Evolutionary conservation across 2,329 filamentous ascomycete genomes (phyloP), one percentile per base, ranked within the genome.

Genomic region (Ilyonectria sp.): DNA sequence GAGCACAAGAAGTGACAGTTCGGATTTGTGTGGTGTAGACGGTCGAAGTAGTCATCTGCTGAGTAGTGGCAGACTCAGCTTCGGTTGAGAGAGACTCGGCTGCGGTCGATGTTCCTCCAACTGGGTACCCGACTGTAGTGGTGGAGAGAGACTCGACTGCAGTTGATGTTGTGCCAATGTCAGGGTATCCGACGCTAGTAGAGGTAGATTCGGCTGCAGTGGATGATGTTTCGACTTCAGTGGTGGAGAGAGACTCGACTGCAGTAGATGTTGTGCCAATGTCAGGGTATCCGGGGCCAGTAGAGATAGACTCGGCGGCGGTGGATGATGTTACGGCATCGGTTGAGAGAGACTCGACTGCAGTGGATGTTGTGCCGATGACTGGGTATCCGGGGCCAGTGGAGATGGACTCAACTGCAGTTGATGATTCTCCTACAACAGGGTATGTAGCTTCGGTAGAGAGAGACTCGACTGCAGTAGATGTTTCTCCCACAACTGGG

Each of bases 11-110:
- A 3, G 74, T 75, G 31, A 75, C 57, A 2, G 74, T 75, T 9
- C 67, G 67, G 40, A 75, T 52, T 26, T 62, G 65, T 8, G 74
- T 75, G 4, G 74, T 75, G 71, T 71, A 73, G 49, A 71, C 19
- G 7, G 72, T 74, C 1, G 72, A 74, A 52, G 72, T 74, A 10
- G 71, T 63, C 35, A 57, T 35, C 23, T 73, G 17, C 13, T 74
- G 54, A 3, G 63, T 68, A 26, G 50, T 15, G 13, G 17, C 37
- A 40, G 37, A 40, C 37, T 40, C 35, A 13, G 17, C 35, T 26
- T 26, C 26, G 13, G 35, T 15, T 17, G 35, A 15, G 17, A 40
- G 13, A 40, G 35, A 13, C 11, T 40, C 10, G 13, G 5, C 37
- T 17, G 37, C 13, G 13, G 37, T 15, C 2, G 37, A 15, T 6